Conservation (phyloP, 2,329 filamentous ascomycete genomes). For the Pseudogymnoascus destructans region DNA sequence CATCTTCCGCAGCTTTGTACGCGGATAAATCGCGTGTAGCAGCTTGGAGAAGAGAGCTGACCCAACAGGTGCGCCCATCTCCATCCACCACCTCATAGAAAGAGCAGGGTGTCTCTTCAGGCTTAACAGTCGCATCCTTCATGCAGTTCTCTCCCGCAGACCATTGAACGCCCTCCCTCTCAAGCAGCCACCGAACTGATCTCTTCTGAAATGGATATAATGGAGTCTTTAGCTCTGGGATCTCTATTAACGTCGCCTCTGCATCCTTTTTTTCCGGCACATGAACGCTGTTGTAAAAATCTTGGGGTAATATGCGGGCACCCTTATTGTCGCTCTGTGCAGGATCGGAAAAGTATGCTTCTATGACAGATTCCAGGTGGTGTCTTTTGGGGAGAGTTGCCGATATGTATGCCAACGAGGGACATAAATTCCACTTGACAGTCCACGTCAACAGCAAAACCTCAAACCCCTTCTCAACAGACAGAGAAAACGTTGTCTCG, state of each 20-base stretch:
- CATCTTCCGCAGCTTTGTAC: constrained; percentile 28
- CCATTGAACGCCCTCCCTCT: constrained; percentile 49
- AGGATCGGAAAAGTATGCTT: constrained; percentile 21
- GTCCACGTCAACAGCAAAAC: constrained; percentile 18
- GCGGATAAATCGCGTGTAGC: constrained; percentile 36
- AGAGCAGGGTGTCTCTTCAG: constrained; percentile 21
- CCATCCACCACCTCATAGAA: constrained; percentile 35
- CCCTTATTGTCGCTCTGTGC: constrained; percentile 24
- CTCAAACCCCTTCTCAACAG: constrained; percentile 16
- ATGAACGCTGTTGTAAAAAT: constrained; percentile 59
- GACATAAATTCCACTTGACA: constrained; percentile 24
- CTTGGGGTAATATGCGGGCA: constrained; percentile 28
- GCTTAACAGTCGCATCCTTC: neutral
- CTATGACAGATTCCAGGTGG: constrained; percentile 20
- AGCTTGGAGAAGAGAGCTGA: constrained; percentile 51
- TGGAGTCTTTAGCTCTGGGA: constrained; percentile 34
- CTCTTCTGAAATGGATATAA: constrained; percentile 63
- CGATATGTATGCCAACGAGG: constrained; percentile 17
- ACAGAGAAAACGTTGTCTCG: constrained; percentile 18
- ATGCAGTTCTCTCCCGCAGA: constrained; percentile 1
- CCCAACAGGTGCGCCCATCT: constrained; percentile 34
- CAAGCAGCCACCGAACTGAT: constrained; percentile 56
- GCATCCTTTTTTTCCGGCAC: constrained; percentile 38
- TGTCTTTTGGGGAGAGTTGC: constrained; percentile 13
- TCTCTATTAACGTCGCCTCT: constrained; percentile 28